Percentiles rank a stretch among this genome's conserved stretches.
phyloP scores from a whole-genome alignment of 176 grass and related monocot species.

The Dendrocalamus sinicus region DNA sequence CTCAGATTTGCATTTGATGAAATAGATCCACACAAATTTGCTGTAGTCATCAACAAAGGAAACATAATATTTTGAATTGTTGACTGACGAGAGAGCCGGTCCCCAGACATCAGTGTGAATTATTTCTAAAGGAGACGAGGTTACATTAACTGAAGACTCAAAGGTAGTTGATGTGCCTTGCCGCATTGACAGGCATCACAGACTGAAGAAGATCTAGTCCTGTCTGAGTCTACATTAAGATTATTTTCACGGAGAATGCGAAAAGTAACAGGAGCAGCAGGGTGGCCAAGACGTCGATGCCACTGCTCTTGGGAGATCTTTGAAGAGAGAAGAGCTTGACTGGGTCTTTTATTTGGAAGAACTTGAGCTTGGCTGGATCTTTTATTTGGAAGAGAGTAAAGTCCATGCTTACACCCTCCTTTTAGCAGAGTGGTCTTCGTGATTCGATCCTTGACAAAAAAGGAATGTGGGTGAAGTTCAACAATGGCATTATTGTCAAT shows the following conservation, averaged over 20 bases:
- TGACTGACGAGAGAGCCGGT: neutral
- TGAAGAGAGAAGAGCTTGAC: accelerated
- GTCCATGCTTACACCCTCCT: neutral
- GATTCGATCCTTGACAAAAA: neutral
- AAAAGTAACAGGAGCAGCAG: accelerated
- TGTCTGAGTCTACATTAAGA: accelerated
- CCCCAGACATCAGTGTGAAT: neutral
- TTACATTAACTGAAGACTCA: neutral
- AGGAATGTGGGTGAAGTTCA: neutral
- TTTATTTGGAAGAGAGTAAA: neutral
- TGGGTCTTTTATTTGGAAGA: neutral
- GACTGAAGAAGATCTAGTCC: neutral
- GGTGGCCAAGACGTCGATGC: neutral
- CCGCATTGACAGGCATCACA: neutral
- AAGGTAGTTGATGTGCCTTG: neutral
- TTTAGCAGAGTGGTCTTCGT: neutral
- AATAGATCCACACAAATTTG: neutral
- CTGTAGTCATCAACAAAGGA: neutral
- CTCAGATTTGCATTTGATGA: neutral
- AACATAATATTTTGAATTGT: neutral
- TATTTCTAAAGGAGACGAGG: neutral
- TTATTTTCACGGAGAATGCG: accelerated
- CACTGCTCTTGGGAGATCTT: neutral
- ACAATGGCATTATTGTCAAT: neutral
- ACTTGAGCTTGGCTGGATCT: neutral